Evolutionary conservation across 176 grass and related monocot genomes (phyloP).

Genomic region (Phoenix roebelenii): DNA sequence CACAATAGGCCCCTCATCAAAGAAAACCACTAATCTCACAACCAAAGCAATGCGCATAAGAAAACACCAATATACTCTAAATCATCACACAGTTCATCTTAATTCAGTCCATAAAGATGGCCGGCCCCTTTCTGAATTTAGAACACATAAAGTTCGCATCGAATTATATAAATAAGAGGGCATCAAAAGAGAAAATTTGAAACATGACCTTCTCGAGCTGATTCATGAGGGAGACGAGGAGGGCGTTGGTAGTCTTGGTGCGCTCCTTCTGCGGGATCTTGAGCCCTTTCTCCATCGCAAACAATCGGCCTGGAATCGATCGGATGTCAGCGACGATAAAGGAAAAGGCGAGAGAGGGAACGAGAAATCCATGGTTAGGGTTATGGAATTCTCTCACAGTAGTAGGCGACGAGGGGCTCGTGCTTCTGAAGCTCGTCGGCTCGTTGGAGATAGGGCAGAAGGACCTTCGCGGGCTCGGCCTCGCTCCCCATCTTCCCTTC

Average conservation of each 20-base stretch:
- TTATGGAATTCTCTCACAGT: slow-evolving; percentile 41
- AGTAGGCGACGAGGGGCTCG: slow-evolving; percentile 95
- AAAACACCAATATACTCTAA: too few relatives aligned
- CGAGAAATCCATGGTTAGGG: background rate
- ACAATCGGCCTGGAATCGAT: slow-evolving; percentile 52
- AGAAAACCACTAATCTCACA: too few relatives aligned
- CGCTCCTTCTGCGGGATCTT: slow-evolving; percentile 69
- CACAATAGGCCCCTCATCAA: too few relatives aligned
- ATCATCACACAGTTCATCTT: too few relatives aligned
- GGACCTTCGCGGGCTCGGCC: slow-evolving; percentile 70
- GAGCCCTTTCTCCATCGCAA: slow-evolving; percentile 88
- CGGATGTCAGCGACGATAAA: too few relatives aligned
- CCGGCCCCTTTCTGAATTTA: too few relatives aligned
- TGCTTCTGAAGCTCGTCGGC: slow-evolving; percentile 99
- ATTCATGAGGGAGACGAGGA: slow-evolving; percentile 89
- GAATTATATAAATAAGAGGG: background rate
- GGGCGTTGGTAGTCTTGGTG: slow-evolving; percentile 76
- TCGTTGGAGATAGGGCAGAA: slow-evolving; percentile 94
- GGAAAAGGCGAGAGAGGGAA: too few relatives aligned
- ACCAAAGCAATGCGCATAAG: too few relatives aligned
- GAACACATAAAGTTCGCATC: too few relatives aligned
- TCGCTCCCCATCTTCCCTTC: slow-evolving; percentile 46
- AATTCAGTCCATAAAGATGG: too few relatives aligned
- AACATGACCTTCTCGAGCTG: slow-evolving; percentile 80
- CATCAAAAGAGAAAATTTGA: background rate